Base-by-base conservation (phyloP, 2,329 filamentous ascomycete genomes). In the Colletotrichum sojae region DNA sequence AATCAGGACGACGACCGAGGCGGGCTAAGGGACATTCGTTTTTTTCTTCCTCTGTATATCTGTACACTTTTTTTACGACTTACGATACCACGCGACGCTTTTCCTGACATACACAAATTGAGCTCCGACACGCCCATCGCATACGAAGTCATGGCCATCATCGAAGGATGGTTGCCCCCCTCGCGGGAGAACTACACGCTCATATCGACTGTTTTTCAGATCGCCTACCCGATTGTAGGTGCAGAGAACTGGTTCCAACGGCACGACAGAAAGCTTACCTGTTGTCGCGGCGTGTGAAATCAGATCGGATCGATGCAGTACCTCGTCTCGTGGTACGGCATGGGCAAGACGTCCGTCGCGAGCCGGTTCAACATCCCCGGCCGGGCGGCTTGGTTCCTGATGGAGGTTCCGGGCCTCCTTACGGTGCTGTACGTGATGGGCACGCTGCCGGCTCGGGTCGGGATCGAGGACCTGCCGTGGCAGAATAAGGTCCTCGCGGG, bases 361-460 rank as follows among this genome's bases (percentile, higher is more conserved):
- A 94, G 92, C 74, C 83, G 83, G 13, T 84, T 96, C 78, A 99
- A 99, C 81, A 80, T 98, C n/a, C 93, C 95, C 2, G 96, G 96
- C 70, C 93, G 93, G 74, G 83, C 94, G 71, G 94, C 90, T 67
- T 99, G 96, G 96, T 86, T 92, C 64, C 88, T 90, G 2, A 98
- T 98, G 94, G 96, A 99, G 80, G 83, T 88, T 15, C 90, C 93
- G 0, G 94, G 94, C 16, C 91, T 94, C 76, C 75, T 94, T 40
- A 92, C 90, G 13, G 82, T 98, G 67, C 80, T 96, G 63, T 98
- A 97, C 82, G 89, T 92, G 73, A 91, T 97, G 86, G 85, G 82
- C 73, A 89, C 87, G 16, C 84, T 97, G 25, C 90, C 93, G 1
- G 74, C 79, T 2, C 81, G 88, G 74, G 79, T 88, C 60, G 88